Evolutionary conservation across 2,329 filamentous ascomycete species (phyloP).

Genomic region (Clathrospora elynae): DNA sequence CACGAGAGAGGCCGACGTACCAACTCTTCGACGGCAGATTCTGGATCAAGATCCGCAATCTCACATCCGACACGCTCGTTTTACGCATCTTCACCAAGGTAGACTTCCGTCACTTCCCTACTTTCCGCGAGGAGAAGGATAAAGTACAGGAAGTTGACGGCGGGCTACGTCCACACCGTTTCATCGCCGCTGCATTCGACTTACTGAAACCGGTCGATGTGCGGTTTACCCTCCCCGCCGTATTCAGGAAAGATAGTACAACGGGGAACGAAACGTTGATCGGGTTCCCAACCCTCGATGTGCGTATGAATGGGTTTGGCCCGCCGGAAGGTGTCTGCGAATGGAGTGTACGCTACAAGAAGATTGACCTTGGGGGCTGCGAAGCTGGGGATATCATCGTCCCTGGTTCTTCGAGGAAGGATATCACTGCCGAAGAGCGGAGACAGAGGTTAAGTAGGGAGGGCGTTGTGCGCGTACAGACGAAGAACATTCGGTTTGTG

Average conservation of each 20-base stretch:
- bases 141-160: not conserved
- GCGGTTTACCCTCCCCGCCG: slow-evolving; percentile 29
- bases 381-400: slow-evolving; percentile 11
- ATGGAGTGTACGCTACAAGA: slow-evolving; percentile 37
- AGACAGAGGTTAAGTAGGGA: not conserved
- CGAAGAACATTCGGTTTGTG: not conserved
- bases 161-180: slow-evolving; percentile 13
- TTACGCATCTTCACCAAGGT: slow-evolving; percentile 44
- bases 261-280: slow-evolving; percentile 26
- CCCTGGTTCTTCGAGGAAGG: slow-evolving; percentile 10
- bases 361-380: slow-evolving; percentile 23
- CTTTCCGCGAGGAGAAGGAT: slow-evolving; percentile 1
- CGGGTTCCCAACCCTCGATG: slow-evolving; percentile 33
- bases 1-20: slow-evolving; percentile 33
- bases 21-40: slow-evolving; percentile 61
- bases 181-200: slow-evolving; percentile 19
- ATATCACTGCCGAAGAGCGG: slow-evolving; percentile 12
- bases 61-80: slow-evolving; percentile 35
- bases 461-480: not conserved
- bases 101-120: slow-evolving; percentile 19
- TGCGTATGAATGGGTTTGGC: slow-evolving; percentile 17
- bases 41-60: slow-evolving; percentile 58
- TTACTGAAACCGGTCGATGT: slow-evolving; percentile 28
- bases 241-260: slow-evolving; percentile 23
- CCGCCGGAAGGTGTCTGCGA: slow-evolving; percentile 12